Evolutionary conservation across 1,284 basidiomycete genomes (phyloP).

Genomic region (Fomitopsis palustris): DNA sequence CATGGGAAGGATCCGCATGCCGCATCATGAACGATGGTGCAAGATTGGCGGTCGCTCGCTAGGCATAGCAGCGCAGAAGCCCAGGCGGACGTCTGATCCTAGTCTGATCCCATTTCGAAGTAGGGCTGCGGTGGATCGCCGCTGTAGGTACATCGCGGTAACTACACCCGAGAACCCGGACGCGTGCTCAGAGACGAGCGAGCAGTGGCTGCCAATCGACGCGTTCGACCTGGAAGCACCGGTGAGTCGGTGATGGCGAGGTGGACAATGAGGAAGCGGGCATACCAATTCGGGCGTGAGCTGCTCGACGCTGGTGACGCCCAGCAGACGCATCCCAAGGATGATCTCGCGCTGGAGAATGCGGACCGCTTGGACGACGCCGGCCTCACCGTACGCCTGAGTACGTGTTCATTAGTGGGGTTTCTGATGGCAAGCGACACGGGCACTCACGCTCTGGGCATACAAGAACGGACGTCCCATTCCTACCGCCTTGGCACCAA

Average conservation of each 20-base stretch:
- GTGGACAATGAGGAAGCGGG: background rate
- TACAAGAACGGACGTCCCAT: conserved; percentile 88
- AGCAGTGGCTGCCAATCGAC: conserved; percentile 58
- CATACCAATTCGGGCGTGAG: conserved; percentile 78
- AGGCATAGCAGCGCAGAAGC: too few relatives aligned
- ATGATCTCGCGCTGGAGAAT: conserved; percentile 83
- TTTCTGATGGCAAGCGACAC: too few relatives aligned
- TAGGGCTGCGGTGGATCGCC: background rate
- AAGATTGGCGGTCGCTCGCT: too few relatives aligned
- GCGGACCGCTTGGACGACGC: conserved; percentile 71
- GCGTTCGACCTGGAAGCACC: conserved; percentile 57
- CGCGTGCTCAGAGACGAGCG: background rate
- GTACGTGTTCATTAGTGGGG: background rate
- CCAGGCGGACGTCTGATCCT: background rate
- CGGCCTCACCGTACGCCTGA: conserved; percentile 80
- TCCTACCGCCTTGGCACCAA: conserved; percentile 89
- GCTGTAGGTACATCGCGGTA: background rate
- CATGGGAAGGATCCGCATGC: too few relatives aligned
- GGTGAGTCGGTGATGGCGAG: conserved; percentile 41
- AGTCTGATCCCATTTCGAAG: background rate
- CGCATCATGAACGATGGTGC: too few relatives aligned
- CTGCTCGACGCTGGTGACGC: conserved; percentile 67
- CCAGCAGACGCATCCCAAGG: conserved; percentile 77
- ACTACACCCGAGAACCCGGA: background rate
- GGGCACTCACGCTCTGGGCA: conserved; percentile 72